Evolutionary conservation across 441 rosid species (phyloP), one percentile per base, ranked within the genome.

Genomic region (Bocquillonia castaneifolia): DNA sequence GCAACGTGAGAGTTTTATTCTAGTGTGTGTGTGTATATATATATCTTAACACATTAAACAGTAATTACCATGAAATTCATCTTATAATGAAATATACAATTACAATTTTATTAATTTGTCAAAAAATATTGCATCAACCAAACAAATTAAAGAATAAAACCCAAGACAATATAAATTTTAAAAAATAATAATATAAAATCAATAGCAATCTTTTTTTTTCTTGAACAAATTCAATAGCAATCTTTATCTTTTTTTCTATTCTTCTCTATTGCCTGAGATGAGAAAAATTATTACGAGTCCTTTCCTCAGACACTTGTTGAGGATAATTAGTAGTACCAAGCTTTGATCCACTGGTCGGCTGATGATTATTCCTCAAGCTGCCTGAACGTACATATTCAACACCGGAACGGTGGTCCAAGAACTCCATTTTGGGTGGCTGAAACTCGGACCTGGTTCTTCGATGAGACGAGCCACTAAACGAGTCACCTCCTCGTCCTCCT

Each of bases 371-470:
- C 57, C 71, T 70, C 37, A 56, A 18, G 54, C 69, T 66, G 31
- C 17, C 54, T 22, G 79, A 37, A n/a, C 31, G 69, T 40, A 63
- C 18, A 64, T 70, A 68, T 5, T 72, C 78, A 3, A 44, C 13
- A 28, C 70, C 76, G 10, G 84, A 52, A 54, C 71, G 70, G 54
- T 74, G 84, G 36, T 74, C 73, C 37, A 45, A 40, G 69, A 64
- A 60, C 62, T 68, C 80, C 25, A 54, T 18, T 1, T 58, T 18
- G 0, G 85, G 64, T 4, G 63, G 83, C 61, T 69, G 83, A 51
- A 78, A 78, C 3, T 82, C 85, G 28, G 87, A 81, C 52, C 69
- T 64, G 52, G 86, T 76, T 66, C 87, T 77, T 59, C 82, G 75
- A 50, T 83, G 91, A 73, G 82, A 81, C 3, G 87, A 84, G 60